Evolutionary conservation across 75 land plant genomes (phyloP).

Genomic region (Selaginella moellendorffii): DNA sequence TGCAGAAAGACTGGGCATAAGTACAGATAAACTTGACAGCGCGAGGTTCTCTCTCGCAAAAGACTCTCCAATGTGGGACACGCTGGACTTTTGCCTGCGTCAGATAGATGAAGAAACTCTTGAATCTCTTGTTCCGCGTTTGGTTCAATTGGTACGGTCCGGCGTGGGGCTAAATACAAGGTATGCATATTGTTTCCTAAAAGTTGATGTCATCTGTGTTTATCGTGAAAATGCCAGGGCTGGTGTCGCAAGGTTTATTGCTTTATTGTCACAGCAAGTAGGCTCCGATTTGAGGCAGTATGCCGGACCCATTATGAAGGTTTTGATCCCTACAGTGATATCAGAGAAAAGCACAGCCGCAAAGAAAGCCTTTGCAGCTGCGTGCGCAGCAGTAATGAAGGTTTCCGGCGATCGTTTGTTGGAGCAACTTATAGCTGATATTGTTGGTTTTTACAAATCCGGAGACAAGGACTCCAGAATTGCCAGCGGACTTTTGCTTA

Average conservation of each 20-base stretch:
- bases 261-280: constrained; percentile 49
- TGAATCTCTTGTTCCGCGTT: constrained; percentile 67
- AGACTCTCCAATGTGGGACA: constrained; percentile 99
- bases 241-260: constrained; percentile 82
- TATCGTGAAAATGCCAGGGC: too few species aligned
- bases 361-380: constrained; percentile 76
- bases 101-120: constrained; percentile 53
- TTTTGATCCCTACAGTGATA: constrained; percentile 50
- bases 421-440: constrained; percentile 57
- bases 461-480: constrained; percentile 47
- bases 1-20: constrained; percentile 82
- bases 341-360: constrained; percentile 68
- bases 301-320: constrained; percentile 39
- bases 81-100: constrained; percentile 71
- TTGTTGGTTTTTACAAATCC: constrained; percentile 42
- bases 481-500: constrained; percentile 56
- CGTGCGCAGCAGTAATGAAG: constrained; percentile 61
- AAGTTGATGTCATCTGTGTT: too few species aligned
- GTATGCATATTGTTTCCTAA: constrained; percentile 22
- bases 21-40: constrained; percentile 80
- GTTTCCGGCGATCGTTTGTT: constrained; percentile 44
- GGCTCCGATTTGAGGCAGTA: constrained; percentile 51
- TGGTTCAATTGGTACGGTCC: constrained; percentile 79
- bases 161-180: constrained; percentile 96
- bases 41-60: constrained; percentile 83